A percentile compares a stretch with the other conserved stretches of the same genome.
These are phyloP conservation scores for Wilcoxina mikolae DNA, from an alignment of 495 filamentous ascomycete species.

Conservation along the genomic window DNA sequence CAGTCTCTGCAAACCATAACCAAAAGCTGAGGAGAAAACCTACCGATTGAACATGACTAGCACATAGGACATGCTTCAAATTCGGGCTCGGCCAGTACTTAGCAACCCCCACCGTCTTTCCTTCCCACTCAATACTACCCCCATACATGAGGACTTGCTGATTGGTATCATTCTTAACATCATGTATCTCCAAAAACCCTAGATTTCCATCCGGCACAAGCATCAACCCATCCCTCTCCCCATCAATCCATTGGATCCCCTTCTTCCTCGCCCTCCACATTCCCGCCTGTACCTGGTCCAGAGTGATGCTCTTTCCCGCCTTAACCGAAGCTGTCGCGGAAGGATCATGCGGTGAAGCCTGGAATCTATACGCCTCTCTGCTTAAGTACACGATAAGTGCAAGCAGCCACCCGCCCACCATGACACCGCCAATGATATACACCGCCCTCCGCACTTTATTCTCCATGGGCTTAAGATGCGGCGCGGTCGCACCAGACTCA, in stretches of 20 bases:
- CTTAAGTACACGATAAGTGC: slow-evolving; percentile 62
- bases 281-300: slow-evolving; percentile 64
- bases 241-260: slow-evolving; percentile 75
- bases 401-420: slow-evolving; percentile 63
- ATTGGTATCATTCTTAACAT: slow-evolving; percentile 35
- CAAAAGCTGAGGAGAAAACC: neutral
- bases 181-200: slow-evolving; percentile 27
- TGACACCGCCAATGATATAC: slow-evolving; percentile 50
- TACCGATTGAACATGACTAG: slow-evolving; percentile 42
- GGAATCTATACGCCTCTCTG: slow-evolving; percentile 47
- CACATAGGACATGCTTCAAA: slow-evolving; percentile 66
- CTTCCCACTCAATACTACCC: slow-evolving; percentile 43
- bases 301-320: slow-evolving; percentile 60
- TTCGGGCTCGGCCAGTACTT: slow-evolving; percentile 65
- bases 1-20: neutral
- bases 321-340: slow-evolving; percentile 48
- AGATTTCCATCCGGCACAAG: slow-evolving; percentile 30
- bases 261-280: slow-evolving; percentile 54
- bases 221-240: slow-evolving; percentile 82
- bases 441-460: slow-evolving; percentile 49
- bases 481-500: slow-evolving; percentile 16
- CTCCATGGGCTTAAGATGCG: slow-evolving; percentile 37
- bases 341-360: slow-evolving; percentile 50
- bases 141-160: slow-evolving; percentile 56
- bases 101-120: slow-evolving; percentile 36